phyloP scores from a whole-genome alignment of 164 flowering plant genomes.

The Nymphaea colorata region DNA sequence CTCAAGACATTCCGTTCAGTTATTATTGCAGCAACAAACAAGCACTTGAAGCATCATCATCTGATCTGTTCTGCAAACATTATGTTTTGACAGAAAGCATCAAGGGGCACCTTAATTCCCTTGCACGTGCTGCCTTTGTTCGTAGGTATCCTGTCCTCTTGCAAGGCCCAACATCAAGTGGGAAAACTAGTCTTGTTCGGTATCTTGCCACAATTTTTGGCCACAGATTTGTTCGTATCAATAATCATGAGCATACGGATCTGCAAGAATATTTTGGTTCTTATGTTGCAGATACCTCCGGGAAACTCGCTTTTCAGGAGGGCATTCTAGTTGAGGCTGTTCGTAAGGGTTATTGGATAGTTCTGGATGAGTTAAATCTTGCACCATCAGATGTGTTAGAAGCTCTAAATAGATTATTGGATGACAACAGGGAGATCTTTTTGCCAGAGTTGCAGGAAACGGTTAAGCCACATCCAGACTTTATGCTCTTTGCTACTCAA shows the following conservation, averaged over 20 bases:
- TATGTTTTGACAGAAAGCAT: constrained; percentile 71
- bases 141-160: constrained; percentile 84
- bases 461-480: constrained; percentile 70
- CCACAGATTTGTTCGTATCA: constrained; percentile 82
- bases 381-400: constrained; percentile 98
- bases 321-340: constrained; percentile 90
- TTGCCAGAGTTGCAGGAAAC: constrained; percentile 77
- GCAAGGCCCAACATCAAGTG: constrained; percentile 99
- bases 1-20: constrained; percentile 17
- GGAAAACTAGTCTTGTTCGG: constrained; percentile 92
- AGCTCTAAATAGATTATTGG: constrained; percentile 83
- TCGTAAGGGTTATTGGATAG: constrained; percentile 85
- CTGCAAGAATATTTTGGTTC: constrained; percentile 92
- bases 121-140: constrained; percentile 66
- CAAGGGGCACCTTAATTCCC: constrained; percentile 47
- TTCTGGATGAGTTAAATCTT: constrained; percentile 91
- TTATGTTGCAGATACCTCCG: constrained; percentile 64
- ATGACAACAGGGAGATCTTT: constrained; percentile 93
- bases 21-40: neutral
- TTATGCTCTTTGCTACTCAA: constrained; percentile 99
- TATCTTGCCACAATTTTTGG: constrained; percentile 83
- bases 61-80: constrained; percentile 10
- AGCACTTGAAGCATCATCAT: neutral
- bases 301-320: constrained; percentile 84
- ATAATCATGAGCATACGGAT: constrained; percentile 97